Percentiles rank a stretch among this genome's conserved stretches.
Conservation (phyloP, 1,284 basidiomycete species). For the Hymenochaete sp. region DNA sequence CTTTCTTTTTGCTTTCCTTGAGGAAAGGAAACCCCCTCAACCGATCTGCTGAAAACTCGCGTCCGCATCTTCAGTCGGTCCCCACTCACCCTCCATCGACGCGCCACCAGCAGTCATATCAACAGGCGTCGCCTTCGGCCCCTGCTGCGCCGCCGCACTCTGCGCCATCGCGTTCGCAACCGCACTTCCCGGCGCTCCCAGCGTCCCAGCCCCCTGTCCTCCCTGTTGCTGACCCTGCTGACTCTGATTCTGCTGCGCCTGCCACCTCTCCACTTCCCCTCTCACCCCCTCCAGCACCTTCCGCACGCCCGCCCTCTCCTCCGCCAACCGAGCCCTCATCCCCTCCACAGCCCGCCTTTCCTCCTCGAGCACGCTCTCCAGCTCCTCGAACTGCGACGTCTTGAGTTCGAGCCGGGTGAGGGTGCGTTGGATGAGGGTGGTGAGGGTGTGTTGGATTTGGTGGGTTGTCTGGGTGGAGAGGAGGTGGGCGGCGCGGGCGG, state of each 20-base stretch:
- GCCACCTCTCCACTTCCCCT: constrained; percentile 47
- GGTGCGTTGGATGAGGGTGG: constrained; percentile 84
- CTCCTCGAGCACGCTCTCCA: constrained; percentile 83
- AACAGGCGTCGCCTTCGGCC: constrained; percentile 45
- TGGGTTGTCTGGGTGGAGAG: constrained; percentile 83
- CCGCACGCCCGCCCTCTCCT: constrained; percentile 56
- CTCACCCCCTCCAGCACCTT: constrained; percentile 58
- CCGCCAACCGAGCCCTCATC: constrained; percentile 56
- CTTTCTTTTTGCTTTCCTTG: too few relatives aligned
- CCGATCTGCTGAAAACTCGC: too few relatives aligned
- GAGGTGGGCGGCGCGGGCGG: constrained; percentile 76
- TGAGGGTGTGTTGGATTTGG: constrained; percentile 74
- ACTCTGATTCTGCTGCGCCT: constrained; percentile 21
- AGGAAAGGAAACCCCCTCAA: too few relatives aligned
- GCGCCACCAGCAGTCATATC: too few relatives aligned
- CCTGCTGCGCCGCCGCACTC: constrained; percentile 50
- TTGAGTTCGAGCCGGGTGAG: constrained; percentile 91
- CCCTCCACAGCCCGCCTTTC: constrained; percentile 72
- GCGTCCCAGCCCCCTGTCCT: too few relatives aligned
- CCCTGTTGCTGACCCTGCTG: too few relatives aligned
- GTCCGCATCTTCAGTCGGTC: too few relatives aligned
- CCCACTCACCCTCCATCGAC: too few relatives aligned
- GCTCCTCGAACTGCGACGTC: constrained; percentile 84
- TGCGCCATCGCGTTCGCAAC: constrained; percentile 31
- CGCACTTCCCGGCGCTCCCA: too few relatives aligned